These are phyloP conservation scores for Primulina huaijiensis DNA, from an alignment of 257 asterid genomes.

Conservation along the genomic window DNA sequence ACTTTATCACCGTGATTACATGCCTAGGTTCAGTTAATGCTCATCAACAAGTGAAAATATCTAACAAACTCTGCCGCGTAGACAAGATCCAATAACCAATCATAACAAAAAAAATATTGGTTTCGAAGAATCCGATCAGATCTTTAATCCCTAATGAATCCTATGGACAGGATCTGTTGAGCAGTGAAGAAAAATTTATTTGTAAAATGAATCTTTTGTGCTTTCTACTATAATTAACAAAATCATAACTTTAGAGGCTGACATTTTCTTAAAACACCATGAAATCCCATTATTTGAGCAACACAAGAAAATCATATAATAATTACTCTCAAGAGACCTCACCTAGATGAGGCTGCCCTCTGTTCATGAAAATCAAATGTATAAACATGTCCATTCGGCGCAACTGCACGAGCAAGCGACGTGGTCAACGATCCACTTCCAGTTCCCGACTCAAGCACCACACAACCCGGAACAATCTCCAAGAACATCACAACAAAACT, in stretches of 20 bases:
- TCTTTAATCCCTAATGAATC: neutral
- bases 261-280: neutral
- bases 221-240: neutral
- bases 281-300: neutral
- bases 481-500: conserved; percentile 83
- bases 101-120: neutral
- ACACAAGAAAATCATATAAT: neutral
- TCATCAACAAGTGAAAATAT: neutral
- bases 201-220: neutral
- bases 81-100: neutral
- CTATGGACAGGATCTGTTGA: too few species aligned
- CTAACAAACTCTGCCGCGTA: neutral
- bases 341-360: conserved; percentile 95
- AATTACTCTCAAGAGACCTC: conserved; percentile 19
- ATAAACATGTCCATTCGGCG: conserved; percentile 76
- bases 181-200: neutral
- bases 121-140: neutral
- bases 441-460: conserved; percentile 94
- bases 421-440: conserved; percentile 94
- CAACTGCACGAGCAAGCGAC: conserved; percentile 87
- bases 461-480: conserved; percentile 87
- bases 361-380: conserved; percentile 97
- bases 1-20: neutral
- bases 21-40: neutral
- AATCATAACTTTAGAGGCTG: neutral